These are phyloP conservation scores for Nothophoma quercina DNA, from an alignment of 2,329 filamentous ascomycete species.

Conservation along the genomic window DNA sequence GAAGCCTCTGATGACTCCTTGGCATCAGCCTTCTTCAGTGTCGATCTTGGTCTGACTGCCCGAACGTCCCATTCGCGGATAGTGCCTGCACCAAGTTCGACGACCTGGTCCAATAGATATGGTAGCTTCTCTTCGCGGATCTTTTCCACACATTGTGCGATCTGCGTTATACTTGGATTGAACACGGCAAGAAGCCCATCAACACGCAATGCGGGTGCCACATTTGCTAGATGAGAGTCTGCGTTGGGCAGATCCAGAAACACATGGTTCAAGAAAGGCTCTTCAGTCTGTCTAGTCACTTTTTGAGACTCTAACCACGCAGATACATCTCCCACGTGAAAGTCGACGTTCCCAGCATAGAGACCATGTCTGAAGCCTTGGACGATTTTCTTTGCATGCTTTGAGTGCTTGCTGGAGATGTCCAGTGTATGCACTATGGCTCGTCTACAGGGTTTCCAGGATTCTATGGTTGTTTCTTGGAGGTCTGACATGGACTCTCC, in stretches of 20 bases:
- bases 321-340: conserved; percentile 72
- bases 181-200: conserved; percentile 75
- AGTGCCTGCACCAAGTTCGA: conserved; percentile 65
- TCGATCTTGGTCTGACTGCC: conserved; percentile 54
- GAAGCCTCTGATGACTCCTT: conserved; percentile 23
- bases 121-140: conserved; percentile 64
- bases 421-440: conserved; percentile 81
- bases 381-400: conserved; percentile 70
- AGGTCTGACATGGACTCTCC: conserved; percentile 45
- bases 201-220: conserved; percentile 66
- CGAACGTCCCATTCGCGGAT: conserved; percentile 72
- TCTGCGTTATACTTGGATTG: conserved; percentile 80
- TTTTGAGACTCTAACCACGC: conserved; percentile 66
- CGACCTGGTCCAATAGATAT: conserved; percentile 64
- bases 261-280: conserved; percentile 74
- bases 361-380: conserved; percentile 72
- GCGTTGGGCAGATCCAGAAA: conserved; percentile 77
- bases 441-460: conserved; percentile 58
- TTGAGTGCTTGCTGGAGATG: conserved; percentile 66
- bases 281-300: conserved; percentile 31
- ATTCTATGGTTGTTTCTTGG: conserved; percentile 35
- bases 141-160: conserved; percentile 67
- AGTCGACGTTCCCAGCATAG: conserved; percentile 75
- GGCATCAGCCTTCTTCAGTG: conserved; percentile 27
- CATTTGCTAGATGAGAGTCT: conserved; percentile 59